Conservation (phyloP, 768 basidiomycete species). For the Kwoniella dendrophila region DNA sequence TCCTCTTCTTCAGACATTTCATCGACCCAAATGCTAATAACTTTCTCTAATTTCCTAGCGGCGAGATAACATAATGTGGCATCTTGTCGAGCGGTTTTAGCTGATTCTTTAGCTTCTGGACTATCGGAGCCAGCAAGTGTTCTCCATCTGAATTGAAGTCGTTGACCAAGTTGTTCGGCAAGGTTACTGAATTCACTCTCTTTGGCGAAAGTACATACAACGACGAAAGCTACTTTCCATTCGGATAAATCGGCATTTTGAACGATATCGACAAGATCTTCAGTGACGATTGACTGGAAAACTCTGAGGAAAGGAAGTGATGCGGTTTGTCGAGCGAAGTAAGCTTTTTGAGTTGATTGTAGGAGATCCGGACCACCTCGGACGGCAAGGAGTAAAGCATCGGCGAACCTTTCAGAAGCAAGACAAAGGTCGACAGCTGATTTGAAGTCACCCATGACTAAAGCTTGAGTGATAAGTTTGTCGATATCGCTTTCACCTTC, state of each 20-base stretch:
- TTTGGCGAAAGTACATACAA: constrained; percentile 88
- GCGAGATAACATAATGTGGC: constrained; percentile 93
- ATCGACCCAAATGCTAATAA: constrained; percentile 88
- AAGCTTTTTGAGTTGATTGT: constrained; percentile 83
- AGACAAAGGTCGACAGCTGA: constrained; percentile 90
- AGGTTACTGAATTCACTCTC: constrained; percentile 82
- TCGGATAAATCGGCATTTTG: constrained; percentile 93
- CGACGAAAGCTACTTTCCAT: constrained; percentile 96
- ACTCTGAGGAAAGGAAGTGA: constrained; percentile 84
- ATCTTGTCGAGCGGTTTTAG: constrained; percentile 70
- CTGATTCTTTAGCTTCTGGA: constrained; percentile 49
- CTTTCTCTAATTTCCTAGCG: constrained; percentile 79
- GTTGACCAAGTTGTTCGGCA: constrained; percentile 85
- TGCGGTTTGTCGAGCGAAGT: constrained; percentile 80
- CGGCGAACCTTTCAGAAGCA: constrained; percentile 84
- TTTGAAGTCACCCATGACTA: constrained; percentile 93
- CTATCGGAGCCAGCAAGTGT: constrained; percentile 61
- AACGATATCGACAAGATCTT: constrained; percentile 89
- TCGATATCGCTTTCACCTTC: constrained; percentile 83
- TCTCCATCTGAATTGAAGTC: constrained; percentile 82
- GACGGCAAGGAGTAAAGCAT: constrained; percentile 90
- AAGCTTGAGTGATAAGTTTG: constrained; percentile 82
- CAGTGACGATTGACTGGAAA: constrained; percentile 89
- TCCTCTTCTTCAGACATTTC: constrained; percentile 86
- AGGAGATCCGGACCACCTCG: constrained; percentile 86